These are phyloP conservation scores for Ustilago nuda DNA, from an alignment of 1,284 basidiomycete species.

Conservation along the genomic window DNA sequence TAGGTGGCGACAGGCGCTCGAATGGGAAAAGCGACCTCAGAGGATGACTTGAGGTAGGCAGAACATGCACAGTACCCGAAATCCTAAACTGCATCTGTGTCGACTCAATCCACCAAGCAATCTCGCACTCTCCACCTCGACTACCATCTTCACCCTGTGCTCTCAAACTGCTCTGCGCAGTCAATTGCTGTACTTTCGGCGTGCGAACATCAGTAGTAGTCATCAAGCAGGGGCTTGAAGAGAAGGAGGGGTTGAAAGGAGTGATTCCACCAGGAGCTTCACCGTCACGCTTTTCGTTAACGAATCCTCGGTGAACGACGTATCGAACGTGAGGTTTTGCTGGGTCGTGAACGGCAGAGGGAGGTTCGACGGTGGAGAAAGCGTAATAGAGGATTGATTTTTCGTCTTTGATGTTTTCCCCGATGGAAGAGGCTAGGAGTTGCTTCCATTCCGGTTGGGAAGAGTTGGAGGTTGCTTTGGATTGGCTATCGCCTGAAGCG, in stretches of 20 bases:
- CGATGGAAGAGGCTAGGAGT: conserved; percentile 49
- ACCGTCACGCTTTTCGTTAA: conserved; percentile 67
- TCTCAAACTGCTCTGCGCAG: conserved; percentile 37
- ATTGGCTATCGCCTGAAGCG: conserved; percentile 23
- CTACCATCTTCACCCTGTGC: conserved; percentile 33
- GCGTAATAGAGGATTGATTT: conserved; percentile 66
- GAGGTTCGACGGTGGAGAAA: conserved; percentile 55
- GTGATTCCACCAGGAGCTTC: conserved; percentile 53
- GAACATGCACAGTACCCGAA: conserved; percentile 65
- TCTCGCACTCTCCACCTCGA: conserved; percentile 57
- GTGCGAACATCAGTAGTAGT: conserved; percentile 69
- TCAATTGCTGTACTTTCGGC: conserved; percentile 68
- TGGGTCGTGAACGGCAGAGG: conserved; percentile 51
- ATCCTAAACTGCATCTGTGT: conserved; percentile 69
- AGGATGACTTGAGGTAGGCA: conserved; percentile 54
- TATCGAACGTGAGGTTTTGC: conserved; percentile 60
- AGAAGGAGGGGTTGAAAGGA: conserved; percentile 52
- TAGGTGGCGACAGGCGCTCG: conserved; percentile 44
- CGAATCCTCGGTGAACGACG: conserved; percentile 70
- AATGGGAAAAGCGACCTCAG: conserved; percentile 47
- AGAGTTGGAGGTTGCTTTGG: conserved; percentile 48
- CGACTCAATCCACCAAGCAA: conserved; percentile 69
- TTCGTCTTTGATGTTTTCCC: conserved; percentile 57
- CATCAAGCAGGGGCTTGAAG: conserved; percentile 63
- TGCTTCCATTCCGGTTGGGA: conserved; percentile 62